Evolutionary conservation across 108 stramenopile genomes (phyloP).

Genomic region (Cyclotella choctawhatcheeana): DNA sequence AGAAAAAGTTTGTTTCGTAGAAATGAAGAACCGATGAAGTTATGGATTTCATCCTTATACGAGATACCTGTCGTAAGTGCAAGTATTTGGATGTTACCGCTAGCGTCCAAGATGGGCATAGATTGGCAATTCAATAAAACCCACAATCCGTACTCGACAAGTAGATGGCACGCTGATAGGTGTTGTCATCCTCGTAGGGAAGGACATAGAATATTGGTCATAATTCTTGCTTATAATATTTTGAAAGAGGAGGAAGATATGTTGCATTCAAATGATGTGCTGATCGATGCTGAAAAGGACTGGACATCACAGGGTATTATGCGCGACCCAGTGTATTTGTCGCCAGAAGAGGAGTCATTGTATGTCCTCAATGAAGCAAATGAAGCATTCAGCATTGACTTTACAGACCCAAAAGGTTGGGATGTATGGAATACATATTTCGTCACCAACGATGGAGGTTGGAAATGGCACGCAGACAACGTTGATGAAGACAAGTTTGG

Average conservation of each 20-base stretch:
- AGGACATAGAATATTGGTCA: constrained; percentile 32
- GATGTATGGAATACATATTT: constrained; percentile 17
- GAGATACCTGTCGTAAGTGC: constrained; percentile 43
- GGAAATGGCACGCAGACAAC: constrained; percentile 46
- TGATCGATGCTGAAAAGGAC: constrained; percentile 31
- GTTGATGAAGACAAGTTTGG: constrained; percentile 44
- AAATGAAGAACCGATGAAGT: constrained; percentile 38
- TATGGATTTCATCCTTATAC: constrained; percentile 40
- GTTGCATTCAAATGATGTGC: background rate
- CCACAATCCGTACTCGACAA: constrained; percentile 25
- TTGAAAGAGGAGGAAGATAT: constrained; percentile 34
- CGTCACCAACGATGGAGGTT: constrained; percentile 22
- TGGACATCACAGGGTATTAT: constrained; percentile 18
- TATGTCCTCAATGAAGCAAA: constrained; percentile 15
- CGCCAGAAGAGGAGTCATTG: constrained; percentile 32
- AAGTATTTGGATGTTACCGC: constrained; percentile 38
- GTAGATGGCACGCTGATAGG: constrained; percentile 30
- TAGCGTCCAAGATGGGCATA: constrained; percentile 34
- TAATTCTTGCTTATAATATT: constrained; percentile 37
- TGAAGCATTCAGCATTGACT: constrained; percentile 19
- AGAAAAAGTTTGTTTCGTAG: constrained; percentile 25
- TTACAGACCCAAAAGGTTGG: constrained; percentile 30
- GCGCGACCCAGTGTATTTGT: constrained; percentile 45
- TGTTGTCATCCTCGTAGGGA: constrained; percentile 31
- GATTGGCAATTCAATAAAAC: constrained; percentile 19